A percentile compares a stretch with the other conserved stretches of the same genome.
Evolutionary conservation across 345 rosid genomes (phyloP).

Genomic region (Pugionium cornutum): DNA sequence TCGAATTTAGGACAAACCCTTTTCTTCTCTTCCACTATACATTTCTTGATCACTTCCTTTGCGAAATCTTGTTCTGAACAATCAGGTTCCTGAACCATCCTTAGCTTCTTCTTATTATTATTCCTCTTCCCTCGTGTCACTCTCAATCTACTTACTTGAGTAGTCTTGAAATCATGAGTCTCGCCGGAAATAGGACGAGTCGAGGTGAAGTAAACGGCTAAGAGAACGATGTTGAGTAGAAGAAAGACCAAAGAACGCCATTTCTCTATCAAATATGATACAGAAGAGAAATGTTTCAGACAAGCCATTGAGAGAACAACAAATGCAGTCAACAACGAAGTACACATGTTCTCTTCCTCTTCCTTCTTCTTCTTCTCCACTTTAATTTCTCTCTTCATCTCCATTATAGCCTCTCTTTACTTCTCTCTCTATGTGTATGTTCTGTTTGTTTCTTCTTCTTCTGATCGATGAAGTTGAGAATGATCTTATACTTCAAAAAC

Average conservation of each 20-base stretch:
- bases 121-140: conserved; percentile 29
- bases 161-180: conserved; percentile 32
- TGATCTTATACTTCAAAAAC: conserved; percentile 29
- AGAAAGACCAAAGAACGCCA: conserved; percentile 75
- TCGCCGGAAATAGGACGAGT: conserved; percentile 34
- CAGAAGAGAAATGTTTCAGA: conserved; percentile 45
- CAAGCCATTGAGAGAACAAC: conserved; percentile 58
- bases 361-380: conserved; percentile 29
- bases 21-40: conserved; percentile 34
- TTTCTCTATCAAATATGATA: conserved; percentile 51
- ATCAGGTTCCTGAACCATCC: conserved; percentile 13
- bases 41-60: conserved; percentile 28
- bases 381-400: conserved; percentile 40
- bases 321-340: conserved; percentile 57
- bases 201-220: conserved; percentile 73
- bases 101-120: background rate
- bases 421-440: conserved; percentile 1
- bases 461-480: background rate
- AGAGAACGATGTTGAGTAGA: conserved; percentile 62
- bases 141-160: conserved; percentile 21
- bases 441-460: conserved; percentile 6
- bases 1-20: conserved; percentile 25
- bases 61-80: background rate
- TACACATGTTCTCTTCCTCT: conserved; percentile 49
- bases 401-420: conserved; percentile 11